These are phyloP conservation scores for Calophaca sinica DNA, from an alignment of 306 rosid genomes.

Conservation along the genomic window DNA sequence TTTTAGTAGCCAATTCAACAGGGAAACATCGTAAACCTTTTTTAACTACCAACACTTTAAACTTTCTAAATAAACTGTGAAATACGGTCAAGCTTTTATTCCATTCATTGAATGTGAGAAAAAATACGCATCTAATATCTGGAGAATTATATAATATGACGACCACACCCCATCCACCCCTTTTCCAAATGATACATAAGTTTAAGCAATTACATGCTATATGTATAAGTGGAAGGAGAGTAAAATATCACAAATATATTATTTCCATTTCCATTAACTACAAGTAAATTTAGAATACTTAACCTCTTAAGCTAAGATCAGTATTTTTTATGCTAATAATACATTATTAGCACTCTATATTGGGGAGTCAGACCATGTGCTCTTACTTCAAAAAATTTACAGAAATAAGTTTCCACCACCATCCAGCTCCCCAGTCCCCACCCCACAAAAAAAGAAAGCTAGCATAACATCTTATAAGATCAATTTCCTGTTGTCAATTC, in stretches of 20 bases:
- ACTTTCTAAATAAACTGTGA: constrained; percentile 17
- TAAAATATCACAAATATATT: background rate
- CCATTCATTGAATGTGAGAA: constrained; percentile 27
- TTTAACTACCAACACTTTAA: constrained; percentile 16
- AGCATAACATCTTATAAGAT: constrained; percentile 2
- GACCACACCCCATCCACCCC: constrained; percentile 2
- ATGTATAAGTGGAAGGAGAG: background rate
- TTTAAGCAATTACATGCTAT: background rate
- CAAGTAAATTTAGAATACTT: too few relatives aligned
- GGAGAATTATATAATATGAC: constrained; percentile 12
- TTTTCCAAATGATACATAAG: constrained; percentile 21
- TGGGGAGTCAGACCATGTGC: background rate
- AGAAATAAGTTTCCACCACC: background rate
- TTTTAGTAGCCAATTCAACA: constrained; percentile 11
- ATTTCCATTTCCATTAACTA: constrained; percentile 1
- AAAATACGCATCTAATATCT: constrained; percentile 9
- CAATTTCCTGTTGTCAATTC: too few relatives aligned
- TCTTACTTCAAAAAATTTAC: background rate
- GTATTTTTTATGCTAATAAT: background rate
- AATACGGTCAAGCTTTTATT: constrained; percentile 30
- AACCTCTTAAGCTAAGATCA: too few relatives aligned
- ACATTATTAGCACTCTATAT: background rate
- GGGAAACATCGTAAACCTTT: constrained; percentile 19
- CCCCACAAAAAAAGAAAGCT: background rate
- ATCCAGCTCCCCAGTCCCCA: background rate